These are phyloP conservation scores for Phialophora macrospora DNA, from an alignment of 2,329 filamentous ascomycete species.

Conservation along the genomic window DNA sequence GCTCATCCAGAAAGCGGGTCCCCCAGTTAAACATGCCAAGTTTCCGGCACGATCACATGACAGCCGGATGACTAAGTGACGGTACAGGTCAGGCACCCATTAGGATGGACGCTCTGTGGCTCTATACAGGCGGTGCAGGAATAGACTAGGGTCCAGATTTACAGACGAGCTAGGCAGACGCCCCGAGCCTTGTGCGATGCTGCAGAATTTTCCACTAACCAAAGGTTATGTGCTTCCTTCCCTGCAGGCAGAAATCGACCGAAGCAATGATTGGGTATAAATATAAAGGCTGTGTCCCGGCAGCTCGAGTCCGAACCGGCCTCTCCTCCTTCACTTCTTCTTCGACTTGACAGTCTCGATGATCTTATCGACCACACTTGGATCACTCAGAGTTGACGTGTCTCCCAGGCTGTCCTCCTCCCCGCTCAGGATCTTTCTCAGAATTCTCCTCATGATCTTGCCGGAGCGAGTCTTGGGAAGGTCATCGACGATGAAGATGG, in stretches of 20 bases:
- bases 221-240: slow-evolving; percentile 1
- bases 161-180: not conserved
- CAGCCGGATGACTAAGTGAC: not conserved
- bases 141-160: not conserved
- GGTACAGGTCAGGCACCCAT: not conserved
- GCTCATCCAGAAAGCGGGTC: slow-evolving; percentile 7
- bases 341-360: slow-evolving; percentile 74
- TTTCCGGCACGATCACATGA: not conserved
- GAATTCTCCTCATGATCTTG: slow-evolving; percentile 97
- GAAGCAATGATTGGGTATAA: slow-evolving; percentile 2
- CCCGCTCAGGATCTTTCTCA: slow-evolving; percentile 95
- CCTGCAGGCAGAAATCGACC: slow-evolving; percentile 8
- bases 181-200: not conserved
- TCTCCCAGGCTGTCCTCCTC: slow-evolving; percentile 98
- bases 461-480: slow-evolving; percentile 96
- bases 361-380: slow-evolving; percentile 85
- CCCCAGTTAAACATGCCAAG: not conserved
- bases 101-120: not conserved
- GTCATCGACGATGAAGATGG: slow-evolving; percentile 86
- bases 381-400: slow-evolving; percentile 86
- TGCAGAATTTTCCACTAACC: not conserved
- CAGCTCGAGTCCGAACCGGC: not conserved
- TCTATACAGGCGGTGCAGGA: not conserved
- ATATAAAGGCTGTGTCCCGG: not conserved
- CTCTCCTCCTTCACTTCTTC: slow-evolving; percentile 44